Evolutionary conservation across 2,329 filamentous ascomycete species (phyloP), one percentile per base, ranked within the genome.

Genomic region (Bipolaris gigantea): DNA sequence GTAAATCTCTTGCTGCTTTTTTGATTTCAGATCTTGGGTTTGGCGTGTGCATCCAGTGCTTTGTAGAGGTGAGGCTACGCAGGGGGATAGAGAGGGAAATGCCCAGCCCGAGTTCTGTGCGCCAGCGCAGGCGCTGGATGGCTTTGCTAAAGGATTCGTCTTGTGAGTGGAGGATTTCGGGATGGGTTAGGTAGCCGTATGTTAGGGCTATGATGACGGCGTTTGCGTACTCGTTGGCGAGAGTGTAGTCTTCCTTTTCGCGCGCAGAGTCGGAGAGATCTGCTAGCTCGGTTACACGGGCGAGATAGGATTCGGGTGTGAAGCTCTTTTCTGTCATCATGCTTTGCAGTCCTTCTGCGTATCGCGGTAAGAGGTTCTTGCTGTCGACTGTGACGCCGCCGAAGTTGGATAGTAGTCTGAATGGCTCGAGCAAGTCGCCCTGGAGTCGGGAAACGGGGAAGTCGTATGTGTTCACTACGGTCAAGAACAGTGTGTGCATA

Each of bases 401-500:
- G 30, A 73, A 41, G 13, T 62, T 60, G 0, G 58, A 59, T 2
- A 73, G 55, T 2, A 70, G 47, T 13, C 71, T 60, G 50, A 71
- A 73, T 0, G 61, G 56, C 54, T 73, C 71, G 13, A 73, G 60
- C 2, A 73, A 44, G 46, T 73, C 71, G 23, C 69, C 71, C 35
- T 73, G 70, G 0, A 73, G 53, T 2, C 62, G 53, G 0, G 67
- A 61, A 1, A 64, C 34, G 5, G 63, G 57, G 36, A 68, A 65
- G 4, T 45, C 50, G 41, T 72, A 72, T 8, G 55, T 65, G 16
- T 70, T 70, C 19, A 51, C 15, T 0, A 73, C 52, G 8, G 47
- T 56, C 15, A 73, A 51, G 46, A 61, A 64, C 2, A 73, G 46
- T 0, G 52, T 44, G 16, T 71, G 70, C 0, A 33, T 39, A 0